A percentile compares a stretch with the other conserved stretches of the same genome.
These are phyloP conservation scores for Malus hybrid DNA, from an alignment of 331 rosid genomes.

Conservation along the genomic window DNA sequence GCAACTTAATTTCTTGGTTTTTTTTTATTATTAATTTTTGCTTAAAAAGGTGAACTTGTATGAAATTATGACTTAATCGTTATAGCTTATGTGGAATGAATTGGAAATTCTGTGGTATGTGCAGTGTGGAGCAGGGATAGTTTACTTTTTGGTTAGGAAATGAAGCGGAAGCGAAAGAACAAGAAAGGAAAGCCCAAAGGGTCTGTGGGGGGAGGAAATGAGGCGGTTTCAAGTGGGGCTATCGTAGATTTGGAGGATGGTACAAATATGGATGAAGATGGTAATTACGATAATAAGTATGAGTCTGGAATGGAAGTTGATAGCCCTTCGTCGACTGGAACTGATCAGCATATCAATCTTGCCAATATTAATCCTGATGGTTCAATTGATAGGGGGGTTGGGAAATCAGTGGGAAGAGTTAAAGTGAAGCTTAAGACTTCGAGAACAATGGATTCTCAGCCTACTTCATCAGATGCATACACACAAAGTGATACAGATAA, in stretches of 20 bases:
- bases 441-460: constrained; percentile 57
- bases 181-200: constrained; percentile 73
- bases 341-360: constrained; percentile 58
- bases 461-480: constrained; percentile 62
- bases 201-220: constrained; percentile 27
- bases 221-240: constrained; percentile 13
- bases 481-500: constrained; percentile 80
- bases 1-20: not conserved
- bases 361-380: constrained; percentile 62
- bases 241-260: constrained; percentile 31
- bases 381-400: constrained; percentile 39
- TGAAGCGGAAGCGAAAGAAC: constrained; percentile 95
- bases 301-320: constrained; percentile 71
- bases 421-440: constrained; percentile 81
- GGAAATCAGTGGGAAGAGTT: constrained; percentile 65
- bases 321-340: constrained; percentile 74
- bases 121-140: constrained; percentile 7
- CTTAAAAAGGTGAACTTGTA: not conserved
- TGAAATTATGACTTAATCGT: not conserved
- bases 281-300: constrained; percentile 22
- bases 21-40: not conserved
- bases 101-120: not conserved
- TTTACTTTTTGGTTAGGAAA: constrained; percentile 18
- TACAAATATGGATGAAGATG: constrained; percentile 44
- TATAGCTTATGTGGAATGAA: not conserved